Evolutionary conservation across 306 rosid species (phyloP), one percentile per base, ranked within the genome.

Genomic region (Spatholobus suberectus): DNA sequence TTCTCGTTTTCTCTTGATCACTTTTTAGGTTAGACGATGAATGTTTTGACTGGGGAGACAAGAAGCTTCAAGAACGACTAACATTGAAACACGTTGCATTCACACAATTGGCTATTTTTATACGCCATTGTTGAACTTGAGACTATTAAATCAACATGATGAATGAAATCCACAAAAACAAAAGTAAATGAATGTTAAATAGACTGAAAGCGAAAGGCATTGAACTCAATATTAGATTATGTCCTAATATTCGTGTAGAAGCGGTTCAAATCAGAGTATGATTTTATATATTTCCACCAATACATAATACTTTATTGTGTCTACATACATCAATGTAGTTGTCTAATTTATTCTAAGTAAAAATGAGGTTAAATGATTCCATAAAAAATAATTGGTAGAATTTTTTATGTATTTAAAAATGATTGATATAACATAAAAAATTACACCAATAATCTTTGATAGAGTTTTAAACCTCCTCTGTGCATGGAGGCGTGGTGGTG

Each of bases 61-160:
- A 47, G n/a, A 62, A 73, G 34, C 24, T 71, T 80, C 78, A 46
- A 47, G 65, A 35, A 29, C 59, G 8, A 20, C 5, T 18, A 18
- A 58, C 41, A 12, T 55, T 43, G 41, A 41, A 43, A 43, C 29
- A 81, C 54, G 70, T 5, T 77, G 65, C 59, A 11, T 58, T 73
- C 66, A 47, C 73, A 20, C 43, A 62, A 62, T 62, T 5, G 21
- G 23, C 21, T 62, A 8, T 10, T 18, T 4, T 35, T n/a, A 61
- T 8, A 40, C 84, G 20, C 24, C n/a, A 15, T 66, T 78, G 62
- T 62, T 41, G n/a, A n/a, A n/a, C n/a, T n/a, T n/a, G 55, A 44
- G 18, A 29, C 54, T 13, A 26, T 20, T 66, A 8, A 46, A 32
- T 18, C 10, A 13, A 29, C 24, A 21, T n/a, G 32, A 52, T 11